Evolutionary conservation across 208 protist species (phyloP).

Genomic region (Wallacemonas rigidus): DNA sequence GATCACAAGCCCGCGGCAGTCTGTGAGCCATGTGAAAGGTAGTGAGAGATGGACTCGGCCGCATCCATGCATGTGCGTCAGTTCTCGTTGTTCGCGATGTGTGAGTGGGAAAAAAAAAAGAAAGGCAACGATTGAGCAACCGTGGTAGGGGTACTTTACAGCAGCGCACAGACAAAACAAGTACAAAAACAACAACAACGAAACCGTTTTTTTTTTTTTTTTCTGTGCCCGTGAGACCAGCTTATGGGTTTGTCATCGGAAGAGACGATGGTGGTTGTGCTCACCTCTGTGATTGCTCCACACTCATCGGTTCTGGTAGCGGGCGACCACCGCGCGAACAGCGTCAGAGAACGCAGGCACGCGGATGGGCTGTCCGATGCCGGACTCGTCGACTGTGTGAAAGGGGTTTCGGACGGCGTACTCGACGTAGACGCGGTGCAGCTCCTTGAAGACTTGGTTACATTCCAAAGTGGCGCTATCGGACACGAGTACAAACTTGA

Average conservation of each 20-base stretch:
- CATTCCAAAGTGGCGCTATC: constrained; percentile 69
- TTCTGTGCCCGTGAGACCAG: neutral
- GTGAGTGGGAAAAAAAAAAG: no score
- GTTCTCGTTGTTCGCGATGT: no score
- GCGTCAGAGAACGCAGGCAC: constrained; percentile 79
- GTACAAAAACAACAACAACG: constrained; percentile 24
- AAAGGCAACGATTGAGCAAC: neutral
- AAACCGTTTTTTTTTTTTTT: neutral
- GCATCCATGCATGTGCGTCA: no score
- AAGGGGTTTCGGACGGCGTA: constrained; percentile 86
- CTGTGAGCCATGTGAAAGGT: no score
- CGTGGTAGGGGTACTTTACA: neutral
- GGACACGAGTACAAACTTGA: constrained; percentile 81
- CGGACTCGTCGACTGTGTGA: constrained; percentile 81
- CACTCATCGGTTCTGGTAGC: constrained; percentile 37
- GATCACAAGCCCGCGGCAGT: no score
- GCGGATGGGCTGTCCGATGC: constrained; percentile 86
- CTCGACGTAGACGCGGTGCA: constrained; percentile 74
- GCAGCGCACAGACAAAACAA: constrained; percentile 6
- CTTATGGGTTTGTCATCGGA: no score
- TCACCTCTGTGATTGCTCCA: neutral
- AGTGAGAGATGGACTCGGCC: no score
- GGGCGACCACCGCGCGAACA: constrained; percentile 41
- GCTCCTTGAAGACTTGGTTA: constrained; percentile 56
- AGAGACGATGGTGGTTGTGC: no score